These are phyloP conservation scores for Candida sp. DNA, from an alignment of 1,139 yeast species.

Conservation along the genomic window DNA sequence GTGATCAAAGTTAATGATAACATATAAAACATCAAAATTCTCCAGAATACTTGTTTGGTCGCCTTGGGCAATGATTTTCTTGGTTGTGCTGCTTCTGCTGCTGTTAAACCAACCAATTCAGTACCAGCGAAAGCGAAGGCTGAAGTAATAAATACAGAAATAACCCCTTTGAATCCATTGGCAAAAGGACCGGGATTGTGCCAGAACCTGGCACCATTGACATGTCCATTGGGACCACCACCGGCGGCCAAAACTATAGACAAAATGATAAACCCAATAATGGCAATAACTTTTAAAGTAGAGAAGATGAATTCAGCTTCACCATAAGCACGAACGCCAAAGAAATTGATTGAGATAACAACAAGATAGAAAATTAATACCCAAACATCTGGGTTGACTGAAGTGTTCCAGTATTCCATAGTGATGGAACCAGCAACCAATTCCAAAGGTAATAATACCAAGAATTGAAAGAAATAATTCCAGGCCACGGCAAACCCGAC, in stretches of 20 bases:
- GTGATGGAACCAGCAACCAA: slow-evolving; percentile 41
- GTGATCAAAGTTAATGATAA: slow-evolving; percentile 37
- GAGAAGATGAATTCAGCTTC: slow-evolving; percentile 42
- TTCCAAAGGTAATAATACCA: slow-evolving; percentile 30
- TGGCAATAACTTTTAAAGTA: slow-evolving; percentile 34
- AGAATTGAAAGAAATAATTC: slow-evolving; percentile 40
- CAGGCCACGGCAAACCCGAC: slow-evolving; percentile 42
- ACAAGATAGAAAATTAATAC: slow-evolving; percentile 34
- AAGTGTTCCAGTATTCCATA: slow-evolving; percentile 36
- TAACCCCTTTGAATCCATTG: slow-evolving; percentile 41
- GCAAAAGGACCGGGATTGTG: slow-evolving; percentile 40
- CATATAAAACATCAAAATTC: slow-evolving; percentile 39
- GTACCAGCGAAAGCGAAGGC: slow-evolving; percentile 43
- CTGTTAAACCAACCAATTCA: slow-evolving; percentile 40
- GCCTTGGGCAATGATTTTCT: slow-evolving; percentile 37
- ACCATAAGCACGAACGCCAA: slow-evolving; percentile 43
- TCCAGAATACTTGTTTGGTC: slow-evolving; percentile 44
- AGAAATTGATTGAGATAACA: slow-evolving; percentile 33
- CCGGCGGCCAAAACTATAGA: slow-evolving; percentile 41
- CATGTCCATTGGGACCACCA: slow-evolving; percentile 33
- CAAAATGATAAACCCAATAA: slow-evolving; percentile 37
- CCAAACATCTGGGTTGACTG: slow-evolving; percentile 39
- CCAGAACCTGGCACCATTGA: slow-evolving; percentile 38
- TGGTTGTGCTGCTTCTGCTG: slow-evolving; percentile 40
- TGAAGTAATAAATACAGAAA: slow-evolving; percentile 40